A percentile compares a stretch with the other conserved stretches of the same genome.
phyloP scores from a whole-genome alignment of 352 stramenopile genomes.

The Pythium insidiosum region DNA sequence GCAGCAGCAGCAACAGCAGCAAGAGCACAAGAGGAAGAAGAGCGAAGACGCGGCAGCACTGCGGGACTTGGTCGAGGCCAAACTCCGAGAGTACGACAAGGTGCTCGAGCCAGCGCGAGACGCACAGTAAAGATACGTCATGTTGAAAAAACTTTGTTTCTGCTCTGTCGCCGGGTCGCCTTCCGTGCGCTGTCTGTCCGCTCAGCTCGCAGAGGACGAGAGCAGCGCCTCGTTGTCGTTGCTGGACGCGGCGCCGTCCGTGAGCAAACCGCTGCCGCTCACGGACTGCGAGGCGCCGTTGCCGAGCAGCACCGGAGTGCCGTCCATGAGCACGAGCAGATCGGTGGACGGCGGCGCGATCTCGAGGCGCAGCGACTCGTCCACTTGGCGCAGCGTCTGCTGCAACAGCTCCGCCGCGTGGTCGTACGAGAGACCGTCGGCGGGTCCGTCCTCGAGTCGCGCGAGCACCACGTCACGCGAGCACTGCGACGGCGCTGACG shows the following conservation, averaged over 20 bases:
- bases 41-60: slow-evolving; percentile 1
- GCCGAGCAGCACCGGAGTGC: slow-evolving; percentile 5
- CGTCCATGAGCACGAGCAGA: slow-evolving; percentile 57
- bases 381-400: slow-evolving; percentile 27
- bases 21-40: neutral
- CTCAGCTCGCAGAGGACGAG: too few relatives aligned
- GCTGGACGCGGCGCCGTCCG: too few relatives aligned
- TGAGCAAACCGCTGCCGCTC: too few relatives aligned
- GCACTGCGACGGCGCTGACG: slow-evolving; percentile 14
- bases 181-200: too few relatives aligned
- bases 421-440: slow-evolving; percentile 38
- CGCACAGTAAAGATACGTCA: too few relatives aligned
- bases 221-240: too few relatives aligned
- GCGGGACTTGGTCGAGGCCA: slow-evolving; percentile 8
- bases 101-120: slow-evolving; percentile 1
- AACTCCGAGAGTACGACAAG: slow-evolving; percentile 12
- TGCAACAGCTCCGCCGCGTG: slow-evolving; percentile 49
- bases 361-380: slow-evolving; percentile 38
- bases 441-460: slow-evolving; percentile 34
- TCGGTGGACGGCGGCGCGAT: slow-evolving; percentile 47
- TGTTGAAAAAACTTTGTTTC: too few relatives aligned
- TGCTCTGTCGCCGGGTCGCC: too few relatives aligned
- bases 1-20: neutral
- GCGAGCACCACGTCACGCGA: slow-evolving; percentile 36
- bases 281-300: slow-evolving; percentile 4